Percentiles rank a stretch among this genome's conserved stretches.
Evolutionary conservation across 176 grass and related monocot genomes (phyloP).

Genomic region (Oryza meridionalis): DNA sequence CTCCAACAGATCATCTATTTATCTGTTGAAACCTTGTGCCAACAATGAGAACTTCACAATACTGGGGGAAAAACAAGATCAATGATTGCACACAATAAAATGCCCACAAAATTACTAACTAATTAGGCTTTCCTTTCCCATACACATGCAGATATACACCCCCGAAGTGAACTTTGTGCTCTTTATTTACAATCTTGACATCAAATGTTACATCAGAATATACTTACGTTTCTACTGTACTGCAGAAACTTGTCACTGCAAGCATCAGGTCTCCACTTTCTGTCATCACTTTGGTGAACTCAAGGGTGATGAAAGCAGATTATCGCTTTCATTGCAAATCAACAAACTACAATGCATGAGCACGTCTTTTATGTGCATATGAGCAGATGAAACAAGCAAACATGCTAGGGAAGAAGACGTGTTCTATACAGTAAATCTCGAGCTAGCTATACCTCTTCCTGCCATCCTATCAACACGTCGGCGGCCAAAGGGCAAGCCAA

Average conservation of each 20-base stretch:
- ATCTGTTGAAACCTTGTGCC: background rate
- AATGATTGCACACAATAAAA: background rate
- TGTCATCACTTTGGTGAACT: background rate
- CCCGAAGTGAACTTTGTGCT: constrained; percentile 19
- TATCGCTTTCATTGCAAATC: background rate
- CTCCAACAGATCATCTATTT: background rate
- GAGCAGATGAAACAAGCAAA: constrained; percentile 7
- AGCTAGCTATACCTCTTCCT: constrained; percentile 53
- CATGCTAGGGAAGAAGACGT: background rate
- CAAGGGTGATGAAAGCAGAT: background rate
- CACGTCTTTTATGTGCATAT: constrained; percentile 21
- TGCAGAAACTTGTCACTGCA: constrained; percentile 20
- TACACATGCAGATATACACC: background rate
- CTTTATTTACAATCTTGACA: constrained; percentile 46
- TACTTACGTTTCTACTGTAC: background rate
- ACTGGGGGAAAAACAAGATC: background rate
- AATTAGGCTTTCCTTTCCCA: constrained; percentile 24
- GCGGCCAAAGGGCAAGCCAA: constrained; percentile 65
- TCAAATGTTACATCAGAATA: constrained; percentile 33
- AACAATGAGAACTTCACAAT: constrained; percentile 25
- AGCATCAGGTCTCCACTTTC: constrained; percentile 14
- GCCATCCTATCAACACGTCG: constrained; percentile 61
- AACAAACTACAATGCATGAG: constrained; percentile 25
- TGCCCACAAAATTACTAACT: background rate
- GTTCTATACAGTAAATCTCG: constrained; percentile 58